Percentiles rank a stretch among this genome's conserved stretches.
These are phyloP conservation scores for Rossbeevera mucosa DNA, from an alignment of 768 basidiomycete species.

Conservation along the genomic window DNA sequence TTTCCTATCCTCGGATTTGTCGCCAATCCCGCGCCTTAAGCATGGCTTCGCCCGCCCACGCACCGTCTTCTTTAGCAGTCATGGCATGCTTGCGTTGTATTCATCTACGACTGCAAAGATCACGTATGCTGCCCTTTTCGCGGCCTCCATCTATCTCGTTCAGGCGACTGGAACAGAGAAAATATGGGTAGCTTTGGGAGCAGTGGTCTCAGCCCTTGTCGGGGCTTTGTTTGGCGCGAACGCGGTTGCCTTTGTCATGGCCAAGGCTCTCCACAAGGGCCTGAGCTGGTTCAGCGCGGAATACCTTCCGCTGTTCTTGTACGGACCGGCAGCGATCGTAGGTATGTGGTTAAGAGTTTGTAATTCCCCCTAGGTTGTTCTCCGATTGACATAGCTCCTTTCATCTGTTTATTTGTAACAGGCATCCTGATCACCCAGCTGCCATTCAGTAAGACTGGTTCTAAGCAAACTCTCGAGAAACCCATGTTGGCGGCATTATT, in stretches of 20 bases:
- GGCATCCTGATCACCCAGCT: conserved; percentile 64
- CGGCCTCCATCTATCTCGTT: conserved; percentile 44
- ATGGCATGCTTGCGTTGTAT: conserved; percentile 69
- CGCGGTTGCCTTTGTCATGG: conserved; percentile 66
- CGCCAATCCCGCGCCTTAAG: conserved; percentile 64
- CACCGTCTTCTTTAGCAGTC: conserved; percentile 74
- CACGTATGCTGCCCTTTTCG: conserved; percentile 52
- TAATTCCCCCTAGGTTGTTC: neutral
- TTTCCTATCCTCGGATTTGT: conserved; percentile 65
- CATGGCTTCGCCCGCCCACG: conserved; percentile 46
- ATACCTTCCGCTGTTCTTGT: conserved; percentile 59
- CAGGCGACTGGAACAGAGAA: conserved; percentile 28
- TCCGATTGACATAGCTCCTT: neutral
- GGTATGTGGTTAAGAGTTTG: conserved; percentile 41
- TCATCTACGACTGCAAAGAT: conserved; percentile 67
- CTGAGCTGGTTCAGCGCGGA: conserved; percentile 87
- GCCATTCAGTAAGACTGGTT: conserved; percentile 34
- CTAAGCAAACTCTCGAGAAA: conserved; percentile 47
- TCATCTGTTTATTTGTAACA: conserved; percentile 23
- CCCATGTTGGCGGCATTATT: conserved; percentile 57
- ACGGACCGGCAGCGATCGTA: conserved; percentile 67
- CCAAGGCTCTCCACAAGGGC: conserved; percentile 51
- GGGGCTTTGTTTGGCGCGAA: conserved; percentile 66
- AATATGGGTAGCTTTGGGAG: conserved; percentile 39
- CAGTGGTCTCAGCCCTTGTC: conserved; percentile 47